Conservation (phyloP, 2,329 filamentous ascomycete species). For the Apiospora phragmitis region DNA sequence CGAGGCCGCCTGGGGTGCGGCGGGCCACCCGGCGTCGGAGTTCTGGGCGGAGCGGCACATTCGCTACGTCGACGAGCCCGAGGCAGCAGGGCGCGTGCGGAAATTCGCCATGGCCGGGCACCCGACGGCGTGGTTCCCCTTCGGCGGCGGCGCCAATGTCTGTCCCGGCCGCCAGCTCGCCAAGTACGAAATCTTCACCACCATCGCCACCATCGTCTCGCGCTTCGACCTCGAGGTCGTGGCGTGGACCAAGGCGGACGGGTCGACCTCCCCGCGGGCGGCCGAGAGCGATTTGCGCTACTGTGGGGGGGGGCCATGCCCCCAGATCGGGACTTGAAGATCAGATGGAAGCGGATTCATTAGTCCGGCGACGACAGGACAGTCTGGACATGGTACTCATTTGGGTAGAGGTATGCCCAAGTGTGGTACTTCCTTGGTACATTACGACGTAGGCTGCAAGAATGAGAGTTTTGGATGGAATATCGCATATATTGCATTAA, state of each 20-base stretch:
- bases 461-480: no score
- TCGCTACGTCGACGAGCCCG: background rate
- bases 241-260: conserved; percentile 13
- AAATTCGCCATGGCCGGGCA: background rate
- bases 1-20: conserved; percentile 18
- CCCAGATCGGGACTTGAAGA: conserved; percentile 15
- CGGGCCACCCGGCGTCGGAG: conserved; percentile 21
- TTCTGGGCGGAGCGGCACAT: conserved; percentile 21
- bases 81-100: no score
- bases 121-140: conserved; percentile 21
- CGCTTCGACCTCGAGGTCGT: conserved; percentile 32
- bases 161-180: conserved; percentile 41
- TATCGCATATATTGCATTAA: no score
- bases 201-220: conserved; percentile 30
- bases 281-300: conserved; percentile 11
- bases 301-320: conserved; percentile 12
- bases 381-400: no score
- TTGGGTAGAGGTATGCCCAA: no score
- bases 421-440: no score
- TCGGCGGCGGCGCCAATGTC: conserved; percentile 34
- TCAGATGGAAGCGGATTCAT: conserved; percentile 8
- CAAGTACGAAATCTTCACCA: conserved; percentile 39
- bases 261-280: conserved; percentile 11
- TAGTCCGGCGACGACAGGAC: no score
- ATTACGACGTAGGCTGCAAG: no score